Base-by-base conservation (phyloP, 2,329 filamentous ascomycete genomes). In the Fusarium pseudocircinatum region DNA sequence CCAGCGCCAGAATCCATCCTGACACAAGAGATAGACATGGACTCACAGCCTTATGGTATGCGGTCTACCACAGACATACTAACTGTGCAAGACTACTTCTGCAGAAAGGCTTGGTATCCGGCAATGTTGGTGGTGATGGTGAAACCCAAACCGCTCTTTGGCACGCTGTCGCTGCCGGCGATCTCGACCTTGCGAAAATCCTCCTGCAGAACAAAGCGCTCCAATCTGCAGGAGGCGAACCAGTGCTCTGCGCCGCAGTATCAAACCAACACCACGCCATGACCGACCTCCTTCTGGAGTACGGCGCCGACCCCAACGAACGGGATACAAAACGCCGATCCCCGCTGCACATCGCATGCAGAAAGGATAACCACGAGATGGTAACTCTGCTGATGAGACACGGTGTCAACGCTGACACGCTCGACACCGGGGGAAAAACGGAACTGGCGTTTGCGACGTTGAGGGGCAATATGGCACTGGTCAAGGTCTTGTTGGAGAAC, bases 31-130 rank as follows among this genome's bases (percentile, higher is more conserved):
- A 68, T 28, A 0, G 7, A 8, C 2, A 43, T 3, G 42, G 42
- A 2, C 5, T 43, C 0, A 26, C 30, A 1, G 54, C 65, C 0
- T 6, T 67, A 1, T 68, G 54, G 54, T 68, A 61, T 3, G 53
- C 65, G 0, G 32, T 61, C 0, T 15, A 39, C 0, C 12, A 61
- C 0, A 15, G 32, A 8, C n/a, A 68, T 1, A 4, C 2, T 1
- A 1, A 10, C 2, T 54, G 36, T 10, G 42, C 30, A 20, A 62
- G n/a, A 4, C 7, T 56, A 0, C 53, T 67, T 20, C 40, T 67
- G 0, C 14, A 60, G 14, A 67, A 13, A 3, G 62, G 53, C 0
- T 18, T n/a, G 8, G 62, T 60, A 0, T 34, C 22, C 2, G 28
- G 39, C 4, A 50, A 47, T 9, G 49, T 66, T 0, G 53, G 53